These are phyloP conservation scores for Rhamnella rubrinervis DNA, from an alignment of 331 rosid genomes.

Conservation along the genomic window DNA sequence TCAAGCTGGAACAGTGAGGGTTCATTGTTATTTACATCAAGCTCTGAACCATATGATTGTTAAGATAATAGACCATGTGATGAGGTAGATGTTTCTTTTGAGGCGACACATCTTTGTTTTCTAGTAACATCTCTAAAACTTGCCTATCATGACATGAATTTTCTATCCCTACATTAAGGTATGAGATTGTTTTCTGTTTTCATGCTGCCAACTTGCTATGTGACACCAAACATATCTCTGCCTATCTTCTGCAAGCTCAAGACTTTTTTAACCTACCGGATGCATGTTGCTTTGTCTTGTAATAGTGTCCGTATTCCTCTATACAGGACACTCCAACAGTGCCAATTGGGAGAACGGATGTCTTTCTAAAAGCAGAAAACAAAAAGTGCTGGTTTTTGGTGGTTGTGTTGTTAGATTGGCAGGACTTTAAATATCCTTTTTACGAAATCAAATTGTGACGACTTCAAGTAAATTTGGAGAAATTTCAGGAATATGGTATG, in stretches of 20 bases:
- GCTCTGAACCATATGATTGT: conserved; percentile 87
- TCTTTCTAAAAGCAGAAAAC: conserved; percentile 79
- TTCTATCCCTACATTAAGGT: too few relatives aligned
- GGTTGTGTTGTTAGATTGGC: conserved; percentile 90
- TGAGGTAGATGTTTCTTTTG: conserved; percentile 54
- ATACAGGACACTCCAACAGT: conserved; percentile 77
- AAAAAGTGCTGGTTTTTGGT: conserved; percentile 59
- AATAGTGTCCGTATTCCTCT: conserved; percentile 13
- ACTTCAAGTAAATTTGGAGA: conserved; percentile 1
- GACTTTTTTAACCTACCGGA: conserved; percentile 2
- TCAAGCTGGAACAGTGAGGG: conserved; percentile 85
- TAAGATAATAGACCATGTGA: conserved; percentile 73
- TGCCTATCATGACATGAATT: too few relatives aligned
- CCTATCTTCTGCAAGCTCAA: conserved; percentile 5
- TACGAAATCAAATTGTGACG: conserved; percentile 27
- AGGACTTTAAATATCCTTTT: conserved; percentile 92
- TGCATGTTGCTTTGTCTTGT: neutral
- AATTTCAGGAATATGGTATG: conserved; percentile 7
- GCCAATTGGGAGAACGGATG: conserved; percentile 75
- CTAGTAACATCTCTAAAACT: neutral
- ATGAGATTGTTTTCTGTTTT: too few relatives aligned
- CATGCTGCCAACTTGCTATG: conserved; percentile 13
- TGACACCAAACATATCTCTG: neutral
- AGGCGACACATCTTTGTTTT: conserved; percentile 9
- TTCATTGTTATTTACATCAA: conserved; percentile 74